phyloP scores from a whole-genome alignment of 1,284 basidiomycete genomes.

The Irpex rosettiformis region DNA sequence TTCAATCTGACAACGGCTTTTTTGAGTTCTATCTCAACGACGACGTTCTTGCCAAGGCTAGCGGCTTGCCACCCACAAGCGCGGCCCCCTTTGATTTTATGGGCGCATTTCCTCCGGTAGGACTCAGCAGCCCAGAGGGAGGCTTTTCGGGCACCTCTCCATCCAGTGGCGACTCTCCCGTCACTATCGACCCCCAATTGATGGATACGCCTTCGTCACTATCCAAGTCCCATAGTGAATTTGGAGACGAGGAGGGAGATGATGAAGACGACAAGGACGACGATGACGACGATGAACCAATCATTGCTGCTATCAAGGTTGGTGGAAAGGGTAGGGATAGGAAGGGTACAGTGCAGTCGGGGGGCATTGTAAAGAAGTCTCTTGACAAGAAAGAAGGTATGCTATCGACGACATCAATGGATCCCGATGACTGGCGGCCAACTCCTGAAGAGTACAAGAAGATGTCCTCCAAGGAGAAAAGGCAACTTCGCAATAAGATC shows the following conservation, averaged over 20 bases:
- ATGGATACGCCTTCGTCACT: conserved; percentile 40
- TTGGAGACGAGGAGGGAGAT: conserved; percentile 21
- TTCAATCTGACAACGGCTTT: conserved; percentile 28
- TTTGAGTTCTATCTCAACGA: conserved; percentile 38
- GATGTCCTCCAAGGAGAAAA: conserved; percentile 93
- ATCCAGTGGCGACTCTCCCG: conserved; percentile 25
- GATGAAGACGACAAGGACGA: conserved; percentile 19
- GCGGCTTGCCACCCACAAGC: conserved; percentile 28
- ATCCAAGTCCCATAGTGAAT: conserved; percentile 33
- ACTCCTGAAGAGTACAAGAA: conserved; percentile 94
- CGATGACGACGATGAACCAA: conserved; percentile 13
- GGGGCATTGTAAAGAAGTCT: conserved; percentile 67
- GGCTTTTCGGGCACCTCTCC: conserved; percentile 18
- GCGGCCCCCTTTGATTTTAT: conserved; percentile 39
- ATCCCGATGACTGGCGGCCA: conserved; percentile 76
- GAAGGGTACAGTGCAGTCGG: conserved; percentile 68
- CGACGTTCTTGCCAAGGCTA: conserved; percentile 38
- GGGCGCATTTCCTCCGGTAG: conserved; percentile 21
- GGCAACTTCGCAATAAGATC: conserved; percentile 96
- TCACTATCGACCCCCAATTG: conserved; percentile 53
- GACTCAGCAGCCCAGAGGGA: conserved; percentile 14
- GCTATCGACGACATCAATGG: conserved; percentile 41
- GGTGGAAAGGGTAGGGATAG: conserved; percentile 62
- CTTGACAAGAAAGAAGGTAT: conserved; percentile 34
- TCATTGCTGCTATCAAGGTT: conserved; percentile 43